Evolutionary conservation across 208 protist species (phyloP).

Genomic region (Trypanosoma avium): DNA sequence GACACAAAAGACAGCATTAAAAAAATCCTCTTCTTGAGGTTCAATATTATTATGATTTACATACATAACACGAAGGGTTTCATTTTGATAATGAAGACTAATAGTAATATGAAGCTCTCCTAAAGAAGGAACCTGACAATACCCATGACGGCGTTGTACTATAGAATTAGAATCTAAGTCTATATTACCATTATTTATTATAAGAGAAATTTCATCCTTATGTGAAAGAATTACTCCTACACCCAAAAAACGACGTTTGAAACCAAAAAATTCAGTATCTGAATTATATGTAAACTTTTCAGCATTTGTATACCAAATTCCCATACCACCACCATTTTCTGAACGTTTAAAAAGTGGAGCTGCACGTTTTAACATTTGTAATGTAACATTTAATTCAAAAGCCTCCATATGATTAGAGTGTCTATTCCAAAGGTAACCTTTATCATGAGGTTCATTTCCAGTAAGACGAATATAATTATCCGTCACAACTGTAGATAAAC

Average conservation of each 20-base stretch:
- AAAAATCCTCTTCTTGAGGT: conserved; percentile 14
- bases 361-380: conserved; percentile 30
- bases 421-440: conserved; percentile 50
- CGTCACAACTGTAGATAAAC: conserved; percentile 40
- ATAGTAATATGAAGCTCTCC: conserved; percentile 40
- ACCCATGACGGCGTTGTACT: conserved; percentile 7
- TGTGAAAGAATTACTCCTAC: conserved; percentile 46
- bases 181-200: conserved; percentile 18
- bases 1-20: conserved; percentile 11
- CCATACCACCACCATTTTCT: conserved; percentile 27
- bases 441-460: conserved; percentile 7
- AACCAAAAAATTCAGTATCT: conserved; percentile 43
- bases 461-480: conserved; percentile 51
- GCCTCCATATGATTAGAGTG: conserved; percentile 36
- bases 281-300: conserved; percentile 15
- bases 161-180: conserved; percentile 8
- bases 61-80: conserved; percentile 24
- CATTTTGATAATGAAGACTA: conserved; percentile 19
- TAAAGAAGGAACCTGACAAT: conserved; percentile 24
- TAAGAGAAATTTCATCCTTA: conserved; percentile 33
- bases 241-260: conserved; percentile 33
- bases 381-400: conserved; percentile 43
- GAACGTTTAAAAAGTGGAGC: background rate
- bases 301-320: conserved; percentile 38
- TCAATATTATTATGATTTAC: conserved; percentile 15